Base-by-base conservation (phyloP, 1,284 basidiomycete genomes). In the Exobasidium cylindrosporum region DNA sequence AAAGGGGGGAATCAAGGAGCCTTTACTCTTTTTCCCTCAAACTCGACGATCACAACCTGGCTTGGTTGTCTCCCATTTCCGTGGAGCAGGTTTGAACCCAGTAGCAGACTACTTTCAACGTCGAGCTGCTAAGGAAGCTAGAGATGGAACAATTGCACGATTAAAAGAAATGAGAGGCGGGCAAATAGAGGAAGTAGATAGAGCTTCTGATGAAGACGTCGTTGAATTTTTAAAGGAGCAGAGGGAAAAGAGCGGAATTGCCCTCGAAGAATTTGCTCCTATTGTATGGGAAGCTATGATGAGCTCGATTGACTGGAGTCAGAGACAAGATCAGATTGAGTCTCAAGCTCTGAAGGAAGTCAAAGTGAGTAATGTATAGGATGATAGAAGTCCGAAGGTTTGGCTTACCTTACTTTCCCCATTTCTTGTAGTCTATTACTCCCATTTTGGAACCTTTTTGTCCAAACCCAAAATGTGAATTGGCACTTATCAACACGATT, bases 241-340 rank as follows among this genome's bases (percentile, higher is more conserved):
- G 35, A 46, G 60, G 11, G 54, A 60, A 50, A 45, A 35, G 44
- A 55, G 58, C 3, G 49, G 56, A 1, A 35, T 66, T 1, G 24
- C 53, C 5, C 43, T 56, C 2, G 68, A 72, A 44, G 94, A 97
- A 73, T 84, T 96, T 61, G 85, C 92, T 61, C 85, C 88, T 62
- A 91, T 91, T 82, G 88, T 95, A 76, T 97, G 92, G 91, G 87
- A 89, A 71, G 92, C 90, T 35, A 85, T 96, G 61, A 90, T 96
- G 86, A 83, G 85, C 32, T 87, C 87, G 50, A 84, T 96, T 35
- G 93, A 96, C 80, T 91, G 89, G 88, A 88, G 85, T 70, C 87
- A 90, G 24, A 88, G 91, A 58, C 85, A 91, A 29, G 92, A 97
- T 81, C 91, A 95, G 81, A 87, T 94, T 73, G 91, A 94, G 78